phyloP scores from a whole-genome alignment of 2,329 filamentous ascomycete species.

The Cytospora piceae region DNA sequence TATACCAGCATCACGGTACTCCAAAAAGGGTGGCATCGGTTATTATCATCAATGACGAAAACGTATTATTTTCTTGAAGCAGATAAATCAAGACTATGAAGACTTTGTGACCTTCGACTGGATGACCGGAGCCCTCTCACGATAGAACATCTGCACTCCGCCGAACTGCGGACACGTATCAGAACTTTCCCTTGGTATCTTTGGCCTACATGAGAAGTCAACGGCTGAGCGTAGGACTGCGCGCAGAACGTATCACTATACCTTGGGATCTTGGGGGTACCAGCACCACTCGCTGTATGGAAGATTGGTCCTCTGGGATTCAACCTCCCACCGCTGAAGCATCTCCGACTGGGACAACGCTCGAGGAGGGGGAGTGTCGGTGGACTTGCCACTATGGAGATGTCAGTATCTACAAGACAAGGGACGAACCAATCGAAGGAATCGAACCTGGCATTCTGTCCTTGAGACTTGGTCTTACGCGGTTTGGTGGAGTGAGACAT shows the following conservation, averaged over 20 bases:
- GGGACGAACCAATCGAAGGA: neutral
- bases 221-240: neutral
- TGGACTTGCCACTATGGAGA: neutral
- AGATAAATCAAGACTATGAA: constrained; percentile 8
- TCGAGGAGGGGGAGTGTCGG: constrained; percentile 1
- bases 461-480: constrained; percentile 10
- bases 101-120: constrained; percentile 18
- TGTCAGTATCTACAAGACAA: constrained; percentile 1
- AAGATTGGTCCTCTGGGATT: constrained; percentile 17
- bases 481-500: constrained; percentile 27
- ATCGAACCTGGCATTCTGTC: constrained; percentile 18
- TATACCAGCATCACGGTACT: constrained; percentile 23
- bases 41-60: constrained; percentile 1
- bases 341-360: constrained; percentile 20
- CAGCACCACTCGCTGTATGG: constrained; percentile 17
- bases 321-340: constrained; percentile 27
- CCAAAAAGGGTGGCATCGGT: constrained; percentile 17
- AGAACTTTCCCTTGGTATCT: constrained; percentile 8
- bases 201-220: constrained; percentile 16
- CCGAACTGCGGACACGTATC: neutral
- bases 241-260: neutral
- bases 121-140: constrained; percentile 6
- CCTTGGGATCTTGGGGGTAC: constrained; percentile 5
- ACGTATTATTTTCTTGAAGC: constrained; percentile 8
- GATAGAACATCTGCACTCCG: constrained; percentile 6